Percentiles rank a stretch among this genome's conserved stretches.
Conservation (phyloP, 1,139 yeast species). For the Yarrowia galli region DNA sequence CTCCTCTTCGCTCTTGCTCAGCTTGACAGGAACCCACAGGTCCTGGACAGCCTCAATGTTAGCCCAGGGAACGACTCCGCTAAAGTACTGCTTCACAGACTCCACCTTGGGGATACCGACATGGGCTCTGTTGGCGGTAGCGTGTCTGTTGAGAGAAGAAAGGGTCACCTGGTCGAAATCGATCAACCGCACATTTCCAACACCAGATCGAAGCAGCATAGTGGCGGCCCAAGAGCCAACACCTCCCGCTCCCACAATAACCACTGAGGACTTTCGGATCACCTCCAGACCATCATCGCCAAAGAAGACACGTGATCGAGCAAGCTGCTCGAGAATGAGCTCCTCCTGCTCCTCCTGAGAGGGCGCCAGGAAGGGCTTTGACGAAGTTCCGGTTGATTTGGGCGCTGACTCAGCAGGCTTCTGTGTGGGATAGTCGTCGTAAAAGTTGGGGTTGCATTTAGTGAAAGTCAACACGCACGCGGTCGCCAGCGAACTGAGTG, state of each 20-base stretch:
- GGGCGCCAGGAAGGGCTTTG: not conserved
- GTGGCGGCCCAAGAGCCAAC: constrained; percentile 98
- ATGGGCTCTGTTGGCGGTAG: constrained; percentile 85
- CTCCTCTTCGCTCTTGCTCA: constrained; percentile 52
- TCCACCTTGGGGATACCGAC: constrained; percentile 92
- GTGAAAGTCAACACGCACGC: constrained; percentile 14
- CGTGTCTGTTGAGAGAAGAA: constrained; percentile 90
- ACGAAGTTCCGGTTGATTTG: not conserved
- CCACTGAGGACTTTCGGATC: constrained; percentile 74
- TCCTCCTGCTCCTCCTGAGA: constrained; percentile 55
- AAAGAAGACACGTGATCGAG: constrained; percentile 89
- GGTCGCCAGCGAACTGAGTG: constrained; percentile 32
- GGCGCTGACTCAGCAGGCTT: constrained; percentile 21
- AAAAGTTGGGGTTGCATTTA: constrained; percentile 28
- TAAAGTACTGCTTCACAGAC: constrained; percentile 69
- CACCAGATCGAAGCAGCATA: constrained; percentile 91
- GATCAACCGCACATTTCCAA: constrained; percentile 74
- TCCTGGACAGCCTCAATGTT: constrained; percentile 77
- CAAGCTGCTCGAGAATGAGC: constrained; percentile 85
- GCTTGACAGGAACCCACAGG: constrained; percentile 63
- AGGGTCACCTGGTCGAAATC: constrained; percentile 96
- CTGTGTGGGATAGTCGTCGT: constrained; percentile 7
- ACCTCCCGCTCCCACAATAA: constrained; percentile 98
- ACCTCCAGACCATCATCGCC: constrained; percentile 84
- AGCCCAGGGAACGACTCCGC: constrained; percentile 89